Conservation (phyloP, 1,139 yeast species). For the Pichiaceae sp. region DNA sequence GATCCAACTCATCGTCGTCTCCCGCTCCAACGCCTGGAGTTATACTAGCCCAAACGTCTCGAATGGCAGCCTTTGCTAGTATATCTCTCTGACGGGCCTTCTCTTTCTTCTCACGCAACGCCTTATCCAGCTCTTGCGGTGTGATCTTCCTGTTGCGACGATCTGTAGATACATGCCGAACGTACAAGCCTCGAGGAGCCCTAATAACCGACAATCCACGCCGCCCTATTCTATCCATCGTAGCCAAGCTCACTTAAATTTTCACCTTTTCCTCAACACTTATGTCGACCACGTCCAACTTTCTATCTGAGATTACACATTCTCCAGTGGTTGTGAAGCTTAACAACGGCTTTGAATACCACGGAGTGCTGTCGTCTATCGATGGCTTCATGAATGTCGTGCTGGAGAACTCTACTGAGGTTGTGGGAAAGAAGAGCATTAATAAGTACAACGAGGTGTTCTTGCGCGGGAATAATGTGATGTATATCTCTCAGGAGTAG, state of each 20-base stretch:
- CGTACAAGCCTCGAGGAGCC: neutral
- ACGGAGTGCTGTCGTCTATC: constrained; percentile 68
- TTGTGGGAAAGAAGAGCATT: constrained; percentile 46
- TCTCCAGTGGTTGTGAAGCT: constrained; percentile 74
- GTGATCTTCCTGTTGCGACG: constrained; percentile 12
- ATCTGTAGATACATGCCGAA: neutral
- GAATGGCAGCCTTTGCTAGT: constrained; percentile 22
- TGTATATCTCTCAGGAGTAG: constrained; percentile 27
- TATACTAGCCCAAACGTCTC: constrained; percentile 22
- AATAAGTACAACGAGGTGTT: constrained; percentile 69
- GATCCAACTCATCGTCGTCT: constrained; percentile 32
- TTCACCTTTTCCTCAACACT: neutral
- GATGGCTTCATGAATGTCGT: constrained; percentile 98
- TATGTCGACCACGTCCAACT: constrained; percentile 50
- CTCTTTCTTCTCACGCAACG: constrained; percentile 18
- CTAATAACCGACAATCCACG: neutral
- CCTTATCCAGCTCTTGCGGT: constrained; percentile 14
- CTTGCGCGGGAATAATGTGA: constrained; percentile 89
- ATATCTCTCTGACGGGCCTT: constrained; percentile 21
- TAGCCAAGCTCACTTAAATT: neutral
- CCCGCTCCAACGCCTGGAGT: constrained; percentile 17
- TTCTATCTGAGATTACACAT: constrained; percentile 73
- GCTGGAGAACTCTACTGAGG: constrained; percentile 67
- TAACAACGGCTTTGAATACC: constrained; percentile 80
- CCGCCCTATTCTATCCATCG: neutral